Evolutionary conservation across 2,329 filamentous ascomycete genomes (phyloP), one percentile per base, ranked within the genome.

Genomic region (Exserohilum turcica): DNA sequence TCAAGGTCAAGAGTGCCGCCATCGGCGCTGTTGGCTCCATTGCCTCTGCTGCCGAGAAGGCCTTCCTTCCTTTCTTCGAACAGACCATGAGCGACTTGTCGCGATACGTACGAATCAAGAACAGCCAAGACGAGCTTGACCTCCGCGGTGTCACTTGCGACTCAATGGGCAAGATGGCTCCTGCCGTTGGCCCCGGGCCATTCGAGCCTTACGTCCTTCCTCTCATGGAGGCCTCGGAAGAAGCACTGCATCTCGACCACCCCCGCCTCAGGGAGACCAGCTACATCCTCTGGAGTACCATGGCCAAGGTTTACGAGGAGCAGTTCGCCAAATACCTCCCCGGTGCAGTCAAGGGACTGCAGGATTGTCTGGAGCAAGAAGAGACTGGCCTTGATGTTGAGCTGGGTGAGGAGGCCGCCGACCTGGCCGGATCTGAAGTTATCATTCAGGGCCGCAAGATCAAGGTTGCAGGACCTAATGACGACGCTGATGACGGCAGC

Each of bases 271-370:
- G 92, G 76, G 94, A 99, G 80, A 97, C 92, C 57, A 96, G 91
- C 73, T 99, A 96, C 78, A 95, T 97, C 58, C 83, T 99, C 48
- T 99, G 94, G 93, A 92, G 91, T 61, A 91, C 90, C 35, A 86
- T 99, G 72, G 89, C 93, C 58, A 95, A 95, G 79, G 91, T 97
- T 8, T 97, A 97, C 76, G 87, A 89, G 67, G 89, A 91, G 69
- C 82, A 92, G 48, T 93, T 95, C 58, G 84, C 86, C 51, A 86
- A 89, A 53, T 94, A 91, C 78, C 83, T 94, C 6, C 81, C 84
- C 0, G 90, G 89, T 44, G 89, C 91, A 44, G 88, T 93, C 74
- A 86, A 89, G 72, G 87, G 88, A 48, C 83, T 97, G 19, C 88
- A 94, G 61, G 86, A 91, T 54, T 93, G 91, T 70, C 85, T 97